phyloP scores from a whole-genome alignment of 164 flowering plant genomes.

The Stephania cephalantha region DNA sequence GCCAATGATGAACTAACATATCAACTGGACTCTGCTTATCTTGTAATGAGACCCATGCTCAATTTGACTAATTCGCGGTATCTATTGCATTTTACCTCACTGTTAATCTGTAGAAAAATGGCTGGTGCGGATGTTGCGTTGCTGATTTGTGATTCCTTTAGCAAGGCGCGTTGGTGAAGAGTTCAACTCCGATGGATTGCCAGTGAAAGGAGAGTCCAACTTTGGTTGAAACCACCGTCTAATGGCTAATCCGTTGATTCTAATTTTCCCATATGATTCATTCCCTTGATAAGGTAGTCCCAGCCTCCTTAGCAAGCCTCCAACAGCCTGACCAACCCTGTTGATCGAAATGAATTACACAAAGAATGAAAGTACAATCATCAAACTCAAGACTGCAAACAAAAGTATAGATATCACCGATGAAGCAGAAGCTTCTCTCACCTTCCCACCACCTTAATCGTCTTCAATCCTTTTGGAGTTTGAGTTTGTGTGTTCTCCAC shows the following conservation, averaged over 20 bases:
- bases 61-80: background rate
- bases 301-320: conserved; percentile 69
- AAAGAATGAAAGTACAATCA: background rate
- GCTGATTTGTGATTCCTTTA: conserved; percentile 61
- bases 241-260: conserved; percentile 55
- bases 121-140: conserved; percentile 63
- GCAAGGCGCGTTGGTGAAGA: conserved; percentile 39
- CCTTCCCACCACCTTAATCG: conserved; percentile 65
- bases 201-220: conserved; percentile 42
- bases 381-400: background rate
- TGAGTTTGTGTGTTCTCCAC: conserved; percentile 41
- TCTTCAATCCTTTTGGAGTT: conserved; percentile 42
- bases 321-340: conserved; percentile 74
- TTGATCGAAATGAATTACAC: conserved; percentile 8
- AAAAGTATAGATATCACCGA: background rate
- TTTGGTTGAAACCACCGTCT: conserved; percentile 84
- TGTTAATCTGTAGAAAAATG: conserved; percentile 48
- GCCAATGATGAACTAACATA: background rate
- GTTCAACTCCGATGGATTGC: conserved; percentile 41
- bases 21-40: background rate
- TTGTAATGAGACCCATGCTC: background rate
- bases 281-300: conserved; percentile 65
- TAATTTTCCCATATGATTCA: conserved; percentile 76
- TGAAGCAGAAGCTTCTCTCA: conserved; percentile 22
- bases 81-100: background rate